Evolutionary conservation across 306 rosid genomes (phyloP), one percentile per base, ranked within the genome.

Genomic region (Dryas drummondii): DNA sequence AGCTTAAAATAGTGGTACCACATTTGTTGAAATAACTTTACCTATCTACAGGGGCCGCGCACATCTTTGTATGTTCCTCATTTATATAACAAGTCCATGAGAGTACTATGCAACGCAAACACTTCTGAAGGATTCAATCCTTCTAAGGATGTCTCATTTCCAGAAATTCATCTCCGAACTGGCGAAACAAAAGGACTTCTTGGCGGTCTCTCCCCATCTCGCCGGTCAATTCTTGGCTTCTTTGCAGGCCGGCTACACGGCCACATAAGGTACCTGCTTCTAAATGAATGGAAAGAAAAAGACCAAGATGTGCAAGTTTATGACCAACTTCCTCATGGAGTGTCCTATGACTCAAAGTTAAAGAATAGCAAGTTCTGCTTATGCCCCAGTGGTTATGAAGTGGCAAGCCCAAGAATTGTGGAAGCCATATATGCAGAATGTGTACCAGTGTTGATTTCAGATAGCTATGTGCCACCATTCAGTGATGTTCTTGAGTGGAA

Each of bases 371-470:
- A 73, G 64, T 85, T 72, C 58, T 82, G 84, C 75, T 47, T 85
- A 37, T 85, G 86, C 67, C 89, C 86, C 1, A 82, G 89, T 9
- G 86, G 88, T 3, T 82, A 82, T 6, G 84, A 85, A 70, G 88
- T 85, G 19, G 88, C 86, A 0, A 85, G 82, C 65, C 84, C 88
- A 0, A 82, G 88, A 66, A 74, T 79, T 37, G 86, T 85, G 80
- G 88, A 85, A 42, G 88, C 88, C 72, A 85, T 85, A 44, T 82
- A 85, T 5, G 84, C 86, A 14, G 86, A 82, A 41, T 82, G 86
- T 44, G 80, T 85, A 44, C 88, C 80, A 7, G 84, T 85, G 57
- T 26, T 85, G 76, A 85, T 85, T 49, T 85, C 88, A 0, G 84
- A 82, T 4, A 54, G 77, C 48, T 85, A 79, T 17, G 77, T 79